phyloP scores from a whole-genome alignment of 2,329 filamentous ascomycete genomes.

The Aspergillus sp. region DNA sequence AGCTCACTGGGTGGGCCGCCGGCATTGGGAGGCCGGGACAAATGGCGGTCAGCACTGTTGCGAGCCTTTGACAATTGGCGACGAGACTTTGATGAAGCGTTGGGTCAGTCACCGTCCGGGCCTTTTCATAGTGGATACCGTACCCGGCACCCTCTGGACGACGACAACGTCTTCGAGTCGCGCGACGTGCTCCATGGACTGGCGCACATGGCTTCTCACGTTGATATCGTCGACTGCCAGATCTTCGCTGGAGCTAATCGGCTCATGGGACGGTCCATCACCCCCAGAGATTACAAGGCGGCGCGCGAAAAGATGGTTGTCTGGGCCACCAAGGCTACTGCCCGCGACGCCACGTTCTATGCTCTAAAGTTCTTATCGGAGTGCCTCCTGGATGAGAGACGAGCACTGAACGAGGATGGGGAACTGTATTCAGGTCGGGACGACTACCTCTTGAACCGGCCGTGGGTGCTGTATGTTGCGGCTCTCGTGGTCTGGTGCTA shows the following conservation, averaged over 20 bases:
- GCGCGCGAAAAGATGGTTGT: conserved; percentile 84
- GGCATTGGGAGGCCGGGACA: conserved; percentile 81
- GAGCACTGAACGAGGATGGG: conserved; percentile 22
- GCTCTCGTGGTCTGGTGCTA: conserved; percentile 93
- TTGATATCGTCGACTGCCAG: conserved; percentile 95
- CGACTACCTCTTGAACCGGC: conserved; percentile 85
- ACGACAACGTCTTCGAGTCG: conserved; percentile 80
- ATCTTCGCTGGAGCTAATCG: conserved; percentile 88
- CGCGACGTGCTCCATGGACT: conserved; percentile 88
- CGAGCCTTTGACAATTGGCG: conserved; percentile 94
- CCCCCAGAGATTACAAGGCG: conserved; percentile 74
- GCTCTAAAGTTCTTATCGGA: conserved; percentile 84
- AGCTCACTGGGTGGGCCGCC: conserved; percentile 79
- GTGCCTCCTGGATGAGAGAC: conserved; percentile 63
- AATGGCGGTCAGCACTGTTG: conserved; percentile 84
- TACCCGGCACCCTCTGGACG: conserved; percentile 46
- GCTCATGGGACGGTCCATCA: conserved; percentile 82
- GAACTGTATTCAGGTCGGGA: conserved; percentile 75
- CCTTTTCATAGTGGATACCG: conserved; percentile 26
- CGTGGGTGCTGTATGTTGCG: conserved; percentile 95
- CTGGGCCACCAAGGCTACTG: conserved; percentile 87
- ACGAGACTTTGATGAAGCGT: conserved; percentile 80
- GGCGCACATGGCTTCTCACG: conserved; percentile 97
- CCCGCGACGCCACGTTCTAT: conserved; percentile 89
- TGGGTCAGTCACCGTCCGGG: conserved; percentile 54